Conservation (phyloP, 2,329 filamentous ascomycete species). For the Thielaviopsis cerberus region DNA sequence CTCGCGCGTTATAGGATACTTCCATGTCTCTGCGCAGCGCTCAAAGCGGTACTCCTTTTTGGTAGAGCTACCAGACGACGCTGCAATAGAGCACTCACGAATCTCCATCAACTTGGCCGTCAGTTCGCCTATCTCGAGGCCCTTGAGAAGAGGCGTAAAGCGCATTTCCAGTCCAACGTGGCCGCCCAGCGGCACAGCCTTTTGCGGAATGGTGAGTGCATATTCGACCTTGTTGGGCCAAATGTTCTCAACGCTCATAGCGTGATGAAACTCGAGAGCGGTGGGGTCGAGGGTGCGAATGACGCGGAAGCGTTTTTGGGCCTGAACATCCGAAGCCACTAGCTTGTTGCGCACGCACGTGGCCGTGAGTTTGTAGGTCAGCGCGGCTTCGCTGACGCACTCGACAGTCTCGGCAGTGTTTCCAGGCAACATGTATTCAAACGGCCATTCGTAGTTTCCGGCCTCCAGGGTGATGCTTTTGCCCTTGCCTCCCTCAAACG, state of each 20-base stretch:
- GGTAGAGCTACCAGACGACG: constrained; percentile 23
- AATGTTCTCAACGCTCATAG: constrained; percentile 90
- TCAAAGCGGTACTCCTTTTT: constrained; percentile 43
- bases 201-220: constrained; percentile 79
- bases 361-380: constrained; percentile 81
- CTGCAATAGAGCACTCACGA: constrained; percentile 44
- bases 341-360: constrained; percentile 76
- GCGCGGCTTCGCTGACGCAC: constrained; percentile 66
- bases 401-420: constrained; percentile 72
- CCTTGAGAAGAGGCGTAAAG: constrained; percentile 75
- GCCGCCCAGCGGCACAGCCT: constrained; percentile 89
- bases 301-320: constrained; percentile 60
- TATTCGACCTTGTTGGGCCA: constrained; percentile 98
- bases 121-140: constrained; percentile 67
- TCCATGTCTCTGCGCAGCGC: constrained; percentile 44
- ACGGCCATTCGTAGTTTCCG: constrained; percentile 72
- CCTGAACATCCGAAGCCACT: constrained; percentile 58
- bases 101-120: constrained; percentile 63
- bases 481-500: constrained; percentile 40
- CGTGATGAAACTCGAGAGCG: constrained; percentile 61
- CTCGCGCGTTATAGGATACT: constrained; percentile 33
- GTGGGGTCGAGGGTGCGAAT: constrained; percentile 61
- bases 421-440: constrained; percentile 55
- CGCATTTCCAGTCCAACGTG: constrained; percentile 67
- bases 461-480: constrained; percentile 42